Conservation (phyloP, 495 filamentous ascomycete species). For the Bacidia gigantensis region DNA sequence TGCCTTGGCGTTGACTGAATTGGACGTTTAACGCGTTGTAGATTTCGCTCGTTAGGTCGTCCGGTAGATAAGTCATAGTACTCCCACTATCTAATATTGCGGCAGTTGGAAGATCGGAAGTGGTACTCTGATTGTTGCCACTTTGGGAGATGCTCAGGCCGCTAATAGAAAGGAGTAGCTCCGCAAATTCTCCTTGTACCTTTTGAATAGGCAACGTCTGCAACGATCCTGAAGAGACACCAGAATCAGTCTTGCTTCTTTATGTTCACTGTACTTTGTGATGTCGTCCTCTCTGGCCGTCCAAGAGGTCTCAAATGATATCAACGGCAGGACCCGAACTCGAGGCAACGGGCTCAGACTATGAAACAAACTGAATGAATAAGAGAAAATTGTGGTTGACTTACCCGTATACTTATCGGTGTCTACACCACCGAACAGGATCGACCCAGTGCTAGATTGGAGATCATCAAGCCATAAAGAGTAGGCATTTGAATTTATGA, state of each 20-base stretch:
- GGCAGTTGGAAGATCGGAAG: slow-evolving; percentile 41
- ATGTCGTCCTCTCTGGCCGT: no score
- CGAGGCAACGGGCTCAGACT: no score
- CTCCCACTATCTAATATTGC: slow-evolving; percentile 86
- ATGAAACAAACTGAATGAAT: no score
- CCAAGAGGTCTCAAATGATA: no score
- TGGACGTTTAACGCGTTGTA: slow-evolving; percentile 50
- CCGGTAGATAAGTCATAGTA: slow-evolving; percentile 76
- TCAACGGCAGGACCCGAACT: no score
- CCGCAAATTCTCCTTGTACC: slow-evolving; percentile 42
- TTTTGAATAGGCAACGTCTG: slow-evolving; percentile 63
- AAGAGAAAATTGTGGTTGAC: no score
- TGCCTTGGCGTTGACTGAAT: slow-evolving; percentile 37
- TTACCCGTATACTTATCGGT: slow-evolving; percentile 62
- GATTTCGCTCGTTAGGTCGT: slow-evolving; percentile 47
- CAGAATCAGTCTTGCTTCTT: no score
- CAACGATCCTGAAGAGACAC: no score
- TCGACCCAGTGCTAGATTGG: slow-evolving; percentile 57
- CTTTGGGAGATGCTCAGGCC: slow-evolving; percentile 37
- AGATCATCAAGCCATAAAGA: slow-evolving; percentile 44
- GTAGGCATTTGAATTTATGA: slow-evolving; percentile 73
- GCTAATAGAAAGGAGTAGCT: slow-evolving; percentile 76
- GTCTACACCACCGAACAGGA: slow-evolving; percentile 89
- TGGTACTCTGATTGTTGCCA: slow-evolving; percentile 22
- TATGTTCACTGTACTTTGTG: no score